Base-by-base conservation (phyloP, 1,139 yeast species). In the Geotrichum macrosporum region DNA sequence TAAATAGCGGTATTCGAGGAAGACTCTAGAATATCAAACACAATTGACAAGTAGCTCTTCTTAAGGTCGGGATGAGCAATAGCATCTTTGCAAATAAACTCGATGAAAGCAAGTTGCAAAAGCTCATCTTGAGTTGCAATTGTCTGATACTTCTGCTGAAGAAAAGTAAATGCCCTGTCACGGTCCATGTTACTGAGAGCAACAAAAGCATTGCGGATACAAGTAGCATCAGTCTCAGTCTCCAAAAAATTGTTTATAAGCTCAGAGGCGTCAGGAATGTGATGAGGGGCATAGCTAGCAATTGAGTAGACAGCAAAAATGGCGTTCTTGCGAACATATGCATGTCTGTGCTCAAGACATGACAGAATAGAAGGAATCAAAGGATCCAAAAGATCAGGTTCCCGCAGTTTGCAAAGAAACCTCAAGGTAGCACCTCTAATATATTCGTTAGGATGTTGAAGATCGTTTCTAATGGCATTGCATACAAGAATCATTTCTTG, bases 401-500 rank as follows among this genome's bases (percentile, higher is more conserved):
- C 98, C 63, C 81, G 84, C 65, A 94, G 75, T 65, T 92, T 94
- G 54, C 92, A 80, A 63, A 94, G 75, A 66, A 88, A 92, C 61
- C 97, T 79, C 67, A 94, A 75, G 6, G 98, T 89, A 58, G 88
- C 87, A 58, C 98, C 99, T 60, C 98, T 79, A 55, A 94, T 84
- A 64, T 83, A 94, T 68, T 94, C 98, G 70, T 94, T 94, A 46
- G 98, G 96, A 69, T 94, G 98, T 68, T 89, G 96, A 58, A 94
- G 76, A 66, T 94, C 99, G 68, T 92, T 88, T 68, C 94, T 95
- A 61, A 94, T 87, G 48, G 97, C 96, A 66, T 94, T 94, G 72
- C 97, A 92, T 44, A 92, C 98, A 57, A 94, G 78, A 69, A 94
- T 92, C 97, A 94, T 92, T 70, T 94, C 99, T 67, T 89, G 97